Base-by-base conservation (phyloP, 2,329 filamentous ascomycete genomes). In the Neofusicoccum sp. region DNA sequence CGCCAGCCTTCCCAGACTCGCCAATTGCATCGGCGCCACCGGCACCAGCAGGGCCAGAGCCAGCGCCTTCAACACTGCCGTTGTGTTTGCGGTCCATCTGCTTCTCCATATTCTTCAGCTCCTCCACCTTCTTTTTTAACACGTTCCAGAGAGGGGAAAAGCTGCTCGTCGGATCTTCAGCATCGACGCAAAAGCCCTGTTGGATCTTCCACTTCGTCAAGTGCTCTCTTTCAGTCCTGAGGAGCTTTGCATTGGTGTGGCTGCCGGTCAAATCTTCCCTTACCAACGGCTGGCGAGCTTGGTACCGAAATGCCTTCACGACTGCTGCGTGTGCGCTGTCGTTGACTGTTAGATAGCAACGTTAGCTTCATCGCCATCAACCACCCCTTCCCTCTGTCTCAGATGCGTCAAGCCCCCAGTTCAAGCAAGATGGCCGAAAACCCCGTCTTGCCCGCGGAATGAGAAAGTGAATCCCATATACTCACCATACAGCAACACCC, bases 401-500 rank as follows among this genome's bases (percentile, higher is more conserved):
- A 22, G 22, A 22, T 22, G 22, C 22, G 2, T 2, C 22, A 22
- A 22, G 22, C 22, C 22, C 22, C 22, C 22, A 22, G n/a, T n/a
- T n/a, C n/a, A n/a, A n/a, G n/a, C n/a, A n/a, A n/a, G n/a, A n/a
- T n/a, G n/a, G n/a, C n/a, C n/a, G n/a, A n/a, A n/a, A n/a, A n/a
- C n/a, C n/a, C n/a, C n/a, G n/a, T n/a, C n/a, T n/a, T n/a, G n/a
- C n/a, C n/a, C n/a, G n/a, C n/a, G n/a, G 2, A 22, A 22, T 22
- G 22, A 22, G 22, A 22, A 22, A 22, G 6, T 29, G 43, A 41
- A 22, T 8, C 41, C 2, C 34, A 36, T 5, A 61, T 52, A 48
- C 56, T 58, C 33, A 66, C 64, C 29, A 44, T 56, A 67, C 34
- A 67, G 39, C 29, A 22, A 39, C 3, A 66, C 64, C 8, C 62